Percentiles rank a stretch among this genome's conserved stretches.
These are phyloP conservation scores for apple (Malus domestica) DNA, from an alignment of 306 rosid species.

Conservation along the genomic window DNA sequence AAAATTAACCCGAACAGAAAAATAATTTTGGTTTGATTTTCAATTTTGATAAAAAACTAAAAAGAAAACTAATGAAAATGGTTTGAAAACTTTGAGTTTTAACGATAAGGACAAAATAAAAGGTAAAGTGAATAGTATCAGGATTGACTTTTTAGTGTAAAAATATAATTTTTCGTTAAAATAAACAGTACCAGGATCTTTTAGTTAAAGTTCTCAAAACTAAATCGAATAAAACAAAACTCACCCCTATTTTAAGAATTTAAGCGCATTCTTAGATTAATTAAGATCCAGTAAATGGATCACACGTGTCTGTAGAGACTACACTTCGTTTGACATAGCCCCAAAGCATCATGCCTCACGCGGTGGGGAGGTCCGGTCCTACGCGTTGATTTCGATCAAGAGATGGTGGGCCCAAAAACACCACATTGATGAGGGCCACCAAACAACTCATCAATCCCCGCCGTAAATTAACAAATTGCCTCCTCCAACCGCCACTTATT, in stretches of 20 bases:
- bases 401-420: background rate
- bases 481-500: background rate
- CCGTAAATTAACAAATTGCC: constrained; percentile 11
- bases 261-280: background rate
- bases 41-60: too few relatives aligned
- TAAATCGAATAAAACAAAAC: too few relatives aligned
- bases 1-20: too few relatives aligned
- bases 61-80: too few relatives aligned
- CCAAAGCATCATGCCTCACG: constrained; percentile 13
- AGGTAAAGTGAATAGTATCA: too few relatives aligned
- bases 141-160: too few relatives aligned
- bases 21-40: too few relatives aligned
- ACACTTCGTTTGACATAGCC: background rate
- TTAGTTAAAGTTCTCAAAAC: too few relatives aligned
- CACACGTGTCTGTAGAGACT: background rate
- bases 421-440: background rate
- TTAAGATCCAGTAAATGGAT: background rate
- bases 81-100: too few relatives aligned
- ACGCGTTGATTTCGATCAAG: constrained; percentile 4
- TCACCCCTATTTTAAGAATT: background rate
- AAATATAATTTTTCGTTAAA: too few relatives aligned
- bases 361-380: constrained; percentile 18
- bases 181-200: too few relatives aligned
- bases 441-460: constrained; percentile 23
- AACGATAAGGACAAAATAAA: too few relatives aligned